A percentile compares a stretch with the other conserved stretches of the same genome.
These are phyloP conservation scores for Herpetomonas tarakana DNA, from an alignment of 208 protist species.

Conservation along the genomic window DNA sequence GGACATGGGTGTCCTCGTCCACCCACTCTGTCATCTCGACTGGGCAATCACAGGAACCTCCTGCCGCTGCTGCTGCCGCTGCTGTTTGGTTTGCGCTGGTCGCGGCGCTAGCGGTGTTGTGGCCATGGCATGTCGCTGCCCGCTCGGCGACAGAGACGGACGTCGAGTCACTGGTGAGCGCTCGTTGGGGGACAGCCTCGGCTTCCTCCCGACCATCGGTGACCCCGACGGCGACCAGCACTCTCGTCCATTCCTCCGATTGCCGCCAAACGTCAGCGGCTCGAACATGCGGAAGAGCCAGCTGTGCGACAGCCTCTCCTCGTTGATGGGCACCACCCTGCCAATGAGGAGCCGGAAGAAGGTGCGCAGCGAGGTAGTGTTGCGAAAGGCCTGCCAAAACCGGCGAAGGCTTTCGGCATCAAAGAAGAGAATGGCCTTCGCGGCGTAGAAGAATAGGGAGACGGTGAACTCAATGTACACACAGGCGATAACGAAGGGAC, in stretches of 20 bases:
- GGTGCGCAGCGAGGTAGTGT: slow-evolving; percentile 45
- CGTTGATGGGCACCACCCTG: slow-evolving; percentile 36
- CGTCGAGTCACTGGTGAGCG: slow-evolving; percentile 1
- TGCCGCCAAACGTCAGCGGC: slow-evolving; percentile 34
- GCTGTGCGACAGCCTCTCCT: slow-evolving; percentile 38
- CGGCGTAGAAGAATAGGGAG: slow-evolving; percentile 30
- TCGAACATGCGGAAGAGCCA: slow-evolving; percentile 55
- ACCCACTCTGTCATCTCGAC: too few relatives aligned
- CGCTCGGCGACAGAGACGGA: slow-evolving; percentile 25
- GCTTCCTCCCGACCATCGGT: slow-evolving; percentile 5
- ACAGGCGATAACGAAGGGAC: slow-evolving; percentile 35
- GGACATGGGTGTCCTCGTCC: too few relatives aligned
- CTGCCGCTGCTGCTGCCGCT: too few relatives aligned
- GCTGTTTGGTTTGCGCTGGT: too few relatives aligned
- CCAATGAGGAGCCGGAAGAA: slow-evolving; percentile 53
- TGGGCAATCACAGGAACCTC: too few relatives aligned
- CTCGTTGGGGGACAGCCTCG: neutral
- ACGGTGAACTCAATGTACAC: slow-evolving; percentile 61
- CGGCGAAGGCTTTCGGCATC: slow-evolving; percentile 20
- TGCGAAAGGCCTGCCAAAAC: slow-evolving; percentile 48
- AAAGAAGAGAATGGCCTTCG: slow-evolving; percentile 12
- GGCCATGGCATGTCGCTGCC: too few relatives aligned
- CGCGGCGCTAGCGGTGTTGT: too few relatives aligned
- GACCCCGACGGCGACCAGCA: slow-evolving; percentile 19
- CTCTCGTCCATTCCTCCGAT: slow-evolving; percentile 24